Evolutionary conservation across 202 grass and related monocot genomes (phyloP).

Genomic region (Panicum hallii): DNA sequence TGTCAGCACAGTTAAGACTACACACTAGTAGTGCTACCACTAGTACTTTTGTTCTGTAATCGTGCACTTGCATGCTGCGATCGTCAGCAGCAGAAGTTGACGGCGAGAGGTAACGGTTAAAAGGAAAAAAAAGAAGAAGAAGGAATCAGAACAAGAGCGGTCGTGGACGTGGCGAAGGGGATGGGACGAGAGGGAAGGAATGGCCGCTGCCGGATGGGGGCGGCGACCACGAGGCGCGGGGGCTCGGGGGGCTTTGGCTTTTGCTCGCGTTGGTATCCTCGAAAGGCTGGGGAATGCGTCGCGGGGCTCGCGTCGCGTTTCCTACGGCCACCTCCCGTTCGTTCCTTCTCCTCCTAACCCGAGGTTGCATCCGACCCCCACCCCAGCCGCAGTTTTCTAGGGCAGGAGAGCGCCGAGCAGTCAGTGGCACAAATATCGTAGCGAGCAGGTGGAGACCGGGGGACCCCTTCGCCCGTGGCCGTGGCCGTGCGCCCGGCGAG

Average conservation of each 20-base stretch:
- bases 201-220: background rate
- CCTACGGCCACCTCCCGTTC: background rate
- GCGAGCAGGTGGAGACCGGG: constrained; percentile 12
- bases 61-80: background rate
- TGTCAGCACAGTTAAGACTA: background rate
- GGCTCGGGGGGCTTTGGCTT: constrained; percentile 23
- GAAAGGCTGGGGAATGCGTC: constrained; percentile 33
- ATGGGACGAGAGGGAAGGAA: background rate
- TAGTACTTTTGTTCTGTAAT: background rate
- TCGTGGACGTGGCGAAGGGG: background rate
- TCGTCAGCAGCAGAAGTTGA: background rate
- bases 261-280: constrained; percentile 31
- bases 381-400: background rate
- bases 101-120: background rate
- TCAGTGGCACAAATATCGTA: background rate
- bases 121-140: background rate
- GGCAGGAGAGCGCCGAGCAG: background rate
- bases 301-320: constrained; percentile 1
- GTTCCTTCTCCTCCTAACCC: background rate
- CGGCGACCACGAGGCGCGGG: constrained; percentile 42
- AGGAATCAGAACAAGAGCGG: background rate
- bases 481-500: constrained; percentile 1
- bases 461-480: background rate
- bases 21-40: background rate
- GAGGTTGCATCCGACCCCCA: too few relatives aligned